Conservation (phyloP, 768 basidiomycete species). For the Termitomyces sp. region DNA sequence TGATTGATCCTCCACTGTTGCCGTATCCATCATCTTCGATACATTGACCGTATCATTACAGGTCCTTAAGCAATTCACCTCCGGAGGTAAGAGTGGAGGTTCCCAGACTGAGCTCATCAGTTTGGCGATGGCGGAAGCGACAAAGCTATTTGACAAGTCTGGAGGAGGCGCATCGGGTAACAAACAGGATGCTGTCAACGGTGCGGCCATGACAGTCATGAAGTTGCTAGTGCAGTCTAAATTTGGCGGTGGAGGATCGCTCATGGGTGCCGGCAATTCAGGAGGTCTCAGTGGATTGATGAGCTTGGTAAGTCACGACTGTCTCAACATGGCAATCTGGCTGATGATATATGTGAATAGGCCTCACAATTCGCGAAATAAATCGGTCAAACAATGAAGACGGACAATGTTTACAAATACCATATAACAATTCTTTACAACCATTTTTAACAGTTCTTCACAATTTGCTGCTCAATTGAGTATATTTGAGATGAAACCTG, state of each 20-base stretch:
- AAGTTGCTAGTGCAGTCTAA: conserved; percentile 76
- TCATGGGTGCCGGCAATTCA: conserved; percentile 60
- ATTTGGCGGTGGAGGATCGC: conserved; percentile 29
- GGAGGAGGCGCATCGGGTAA: conserved; percentile 63
- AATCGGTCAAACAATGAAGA: too few species aligned
- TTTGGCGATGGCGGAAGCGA: conserved; percentile 81
- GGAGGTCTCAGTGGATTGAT: conserved; percentile 64
- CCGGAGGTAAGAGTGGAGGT: conserved; percentile 37
- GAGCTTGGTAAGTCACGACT: conserved; percentile 59
- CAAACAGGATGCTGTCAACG: conserved; percentile 83
- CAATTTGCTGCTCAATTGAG: neutral
- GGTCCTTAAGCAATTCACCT: conserved; percentile 65
- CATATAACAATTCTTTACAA: too few species aligned
- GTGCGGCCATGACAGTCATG: conserved; percentile 83
- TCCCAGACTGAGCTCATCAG: conserved; percentile 70
- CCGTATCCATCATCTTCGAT: neutral
- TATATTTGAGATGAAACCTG: neutral
- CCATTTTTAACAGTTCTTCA: too few species aligned
- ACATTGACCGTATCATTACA: neutral
- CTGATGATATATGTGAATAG: conserved; percentile 16
- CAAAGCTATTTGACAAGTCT: conserved; percentile 69
- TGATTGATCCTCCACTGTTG: conserved; percentile 19
- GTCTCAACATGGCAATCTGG: too few species aligned
- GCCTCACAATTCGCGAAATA: conserved; percentile 24
- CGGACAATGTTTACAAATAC: neutral